phyloP scores from a whole-genome alignment of 2,329 filamentous ascomycete genomes.

The Fusarium bulbicola region DNA sequence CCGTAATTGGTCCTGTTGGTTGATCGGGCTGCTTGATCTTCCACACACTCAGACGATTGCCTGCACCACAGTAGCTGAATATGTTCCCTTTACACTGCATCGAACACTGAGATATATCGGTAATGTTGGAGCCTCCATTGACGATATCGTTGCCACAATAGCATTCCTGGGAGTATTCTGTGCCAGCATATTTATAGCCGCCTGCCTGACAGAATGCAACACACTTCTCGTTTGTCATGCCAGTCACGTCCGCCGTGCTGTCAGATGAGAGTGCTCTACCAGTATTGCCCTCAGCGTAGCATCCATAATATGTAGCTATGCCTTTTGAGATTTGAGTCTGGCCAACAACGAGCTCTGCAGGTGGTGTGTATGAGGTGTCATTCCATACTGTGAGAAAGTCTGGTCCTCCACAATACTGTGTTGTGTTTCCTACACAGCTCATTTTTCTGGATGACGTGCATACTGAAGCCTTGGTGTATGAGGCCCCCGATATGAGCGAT shows the following conservation, averaged over 20 bases:
- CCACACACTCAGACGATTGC: constrained; percentile 37
- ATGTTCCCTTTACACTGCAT: constrained; percentile 41
- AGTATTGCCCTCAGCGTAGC: constrained; percentile 22
- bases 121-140: constrained; percentile 21
- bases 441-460: constrained; percentile 31
- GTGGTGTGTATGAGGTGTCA: constrained; percentile 33
- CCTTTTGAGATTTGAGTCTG: constrained; percentile 31
- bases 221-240: constrained; percentile 44
- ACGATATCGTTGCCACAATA: constrained; percentile 43
- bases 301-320: constrained; percentile 31
- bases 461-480: constrained; percentile 24
- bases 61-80: constrained; percentile 38
- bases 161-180: constrained; percentile 48
- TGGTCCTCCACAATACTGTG: constrained; percentile 37
- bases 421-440: constrained; percentile 31
- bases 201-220: constrained; percentile 42
- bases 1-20: constrained; percentile 16
- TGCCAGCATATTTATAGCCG: constrained; percentile 48
- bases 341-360: constrained; percentile 20
- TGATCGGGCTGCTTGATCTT: constrained; percentile 26
- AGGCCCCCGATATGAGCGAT: constrained; percentile 20
- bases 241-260: constrained; percentile 2
- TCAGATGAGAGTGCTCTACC: constrained; percentile 32
- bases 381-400: constrained; percentile 34
- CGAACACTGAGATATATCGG: constrained; percentile 36